Conservation (phyloP, 768 basidiomycete species). For the Leccinum sublutescens region DNA sequence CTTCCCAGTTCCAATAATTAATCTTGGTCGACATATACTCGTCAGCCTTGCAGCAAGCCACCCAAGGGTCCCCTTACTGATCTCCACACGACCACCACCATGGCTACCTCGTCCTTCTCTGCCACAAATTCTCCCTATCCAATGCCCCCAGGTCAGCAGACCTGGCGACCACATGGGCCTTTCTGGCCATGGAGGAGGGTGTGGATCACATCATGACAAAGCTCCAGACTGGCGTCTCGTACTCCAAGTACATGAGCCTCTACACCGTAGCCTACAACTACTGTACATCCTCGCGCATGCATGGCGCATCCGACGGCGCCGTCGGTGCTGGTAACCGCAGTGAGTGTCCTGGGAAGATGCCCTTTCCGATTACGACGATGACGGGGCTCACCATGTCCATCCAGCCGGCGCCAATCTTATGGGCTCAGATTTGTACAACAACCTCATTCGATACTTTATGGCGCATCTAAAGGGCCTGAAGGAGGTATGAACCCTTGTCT, state of each 20-base stretch:
- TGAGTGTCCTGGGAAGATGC: constrained; percentile 41
- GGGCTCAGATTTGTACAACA: constrained; percentile 96
- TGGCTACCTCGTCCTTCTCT: constrained; percentile 32
- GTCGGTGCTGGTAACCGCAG: constrained; percentile 49
- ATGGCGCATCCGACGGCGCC: constrained; percentile 40
- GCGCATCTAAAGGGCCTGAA: constrained; percentile 68
- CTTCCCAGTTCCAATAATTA: too few relatives aligned
- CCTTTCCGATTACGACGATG: constrained; percentile 20
- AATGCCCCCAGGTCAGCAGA: constrained; percentile 70
- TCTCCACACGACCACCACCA: constrained; percentile 33
- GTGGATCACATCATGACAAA: constrained; percentile 94
- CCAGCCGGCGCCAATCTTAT: constrained; percentile 90
- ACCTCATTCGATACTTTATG: constrained; percentile 88
- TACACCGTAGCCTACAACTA: constrained; percentile 98
- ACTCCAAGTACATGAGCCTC: constrained; percentile 82
- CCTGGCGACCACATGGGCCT: constrained; percentile 80
- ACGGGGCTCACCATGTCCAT: background rate
- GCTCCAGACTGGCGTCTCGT: constrained; percentile 83
- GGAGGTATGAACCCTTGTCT: constrained; percentile 49
- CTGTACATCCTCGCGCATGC: constrained; percentile 88
- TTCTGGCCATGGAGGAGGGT: constrained; percentile 63
- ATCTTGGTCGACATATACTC: too few relatives aligned
- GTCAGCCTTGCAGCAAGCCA: constrained; percentile 20
- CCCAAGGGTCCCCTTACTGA: constrained; percentile 8
- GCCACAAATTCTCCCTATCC: constrained; percentile 36